These are phyloP conservation scores for Kingdonia uniflora DNA, from an alignment of 164 flowering plant genomes.

Conservation along the genomic window DNA sequence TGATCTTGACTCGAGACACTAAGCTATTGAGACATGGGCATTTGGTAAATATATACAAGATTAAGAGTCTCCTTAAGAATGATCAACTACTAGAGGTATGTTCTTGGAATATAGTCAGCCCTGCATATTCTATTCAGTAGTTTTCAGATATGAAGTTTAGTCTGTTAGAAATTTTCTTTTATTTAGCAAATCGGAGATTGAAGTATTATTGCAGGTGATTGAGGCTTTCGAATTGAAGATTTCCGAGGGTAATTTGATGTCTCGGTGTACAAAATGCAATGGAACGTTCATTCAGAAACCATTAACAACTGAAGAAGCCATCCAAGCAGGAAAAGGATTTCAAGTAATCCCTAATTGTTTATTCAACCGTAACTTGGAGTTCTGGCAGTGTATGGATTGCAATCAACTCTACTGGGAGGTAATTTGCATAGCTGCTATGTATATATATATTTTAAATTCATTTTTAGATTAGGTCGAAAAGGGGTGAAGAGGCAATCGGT, in stretches of 20 bases:
- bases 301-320: slow-evolving; percentile 70
- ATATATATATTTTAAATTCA: too few species aligned
- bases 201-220: slow-evolving; percentile 50
- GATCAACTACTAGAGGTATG: slow-evolving; percentile 91
- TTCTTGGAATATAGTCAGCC: not conserved
- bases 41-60: slow-evolving; percentile 53
- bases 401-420: slow-evolving; percentile 98
- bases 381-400: slow-evolving; percentile 95
- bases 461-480: not conserved
- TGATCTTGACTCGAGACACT: slow-evolving; percentile 83
- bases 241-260: slow-evolving; percentile 76
- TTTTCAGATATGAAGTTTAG: too few species aligned
- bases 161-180: too few species aligned
- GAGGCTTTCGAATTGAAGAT: slow-evolving; percentile 62
- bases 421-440: slow-evolving; percentile 1
- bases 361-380: slow-evolving; percentile 67
- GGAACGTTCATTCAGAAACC: slow-evolving; percentile 87
- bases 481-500: not conserved
- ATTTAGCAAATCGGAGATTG: not conserved
- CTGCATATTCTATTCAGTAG: too few species aligned
- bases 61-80: slow-evolving; percentile 79
- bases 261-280: slow-evolving; percentile 96
- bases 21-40: slow-evolving; percentile 73
- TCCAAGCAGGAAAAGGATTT: slow-evolving; percentile 88
- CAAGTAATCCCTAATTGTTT: slow-evolving; percentile 85